Conservation (phyloP, 2,329 filamentous ascomycete genomes). For the Hypomyces perniciosus region DNA sequence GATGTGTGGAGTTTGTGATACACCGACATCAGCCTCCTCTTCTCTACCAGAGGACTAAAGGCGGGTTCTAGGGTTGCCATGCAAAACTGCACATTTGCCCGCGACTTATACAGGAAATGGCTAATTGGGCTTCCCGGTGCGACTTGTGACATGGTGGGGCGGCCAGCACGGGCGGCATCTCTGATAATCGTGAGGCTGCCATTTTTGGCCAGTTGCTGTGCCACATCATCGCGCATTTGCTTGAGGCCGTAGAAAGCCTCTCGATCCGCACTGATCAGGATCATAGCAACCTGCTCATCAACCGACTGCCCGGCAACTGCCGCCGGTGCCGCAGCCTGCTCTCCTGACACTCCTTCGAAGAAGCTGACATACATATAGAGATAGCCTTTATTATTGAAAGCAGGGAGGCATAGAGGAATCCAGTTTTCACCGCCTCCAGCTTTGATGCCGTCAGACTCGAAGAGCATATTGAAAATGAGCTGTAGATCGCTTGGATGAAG, state of each 20-base stretch:
- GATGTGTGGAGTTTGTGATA: conserved; percentile 81
- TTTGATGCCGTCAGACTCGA: conserved; percentile 87
- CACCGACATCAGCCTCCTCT: conserved; percentile 69
- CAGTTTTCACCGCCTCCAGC: conserved; percentile 90
- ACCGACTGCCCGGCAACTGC: conserved; percentile 59
- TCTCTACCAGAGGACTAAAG: conserved; percentile 53
- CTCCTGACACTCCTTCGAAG: conserved; percentile 54
- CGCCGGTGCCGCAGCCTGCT: conserved; percentile 37
- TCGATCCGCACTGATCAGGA: conserved; percentile 87
- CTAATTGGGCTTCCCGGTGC: conserved; percentile 73
- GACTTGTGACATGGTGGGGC: conserved; percentile 67
- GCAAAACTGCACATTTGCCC: conserved; percentile 89
- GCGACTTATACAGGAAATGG: conserved; percentile 94
- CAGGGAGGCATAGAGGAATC: conserved; percentile 92
- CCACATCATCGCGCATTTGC: conserved; percentile 59
- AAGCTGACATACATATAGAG: conserved; percentile 99
- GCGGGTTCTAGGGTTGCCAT: conserved; percentile 76
- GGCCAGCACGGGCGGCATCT: conserved; percentile 62
- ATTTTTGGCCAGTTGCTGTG: conserved; percentile 67
- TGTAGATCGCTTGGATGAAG: conserved; percentile 93
- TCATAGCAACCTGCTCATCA: conserved; percentile 77
- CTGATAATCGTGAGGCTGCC: conserved; percentile 70
- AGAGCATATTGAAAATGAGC: conserved; percentile 98
- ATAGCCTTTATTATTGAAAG: conserved; percentile 95
- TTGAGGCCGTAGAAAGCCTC: conserved; percentile 90